Conservation (phyloP, 106 monocot genomes). For the Dendrobium catenatum region DNA sequence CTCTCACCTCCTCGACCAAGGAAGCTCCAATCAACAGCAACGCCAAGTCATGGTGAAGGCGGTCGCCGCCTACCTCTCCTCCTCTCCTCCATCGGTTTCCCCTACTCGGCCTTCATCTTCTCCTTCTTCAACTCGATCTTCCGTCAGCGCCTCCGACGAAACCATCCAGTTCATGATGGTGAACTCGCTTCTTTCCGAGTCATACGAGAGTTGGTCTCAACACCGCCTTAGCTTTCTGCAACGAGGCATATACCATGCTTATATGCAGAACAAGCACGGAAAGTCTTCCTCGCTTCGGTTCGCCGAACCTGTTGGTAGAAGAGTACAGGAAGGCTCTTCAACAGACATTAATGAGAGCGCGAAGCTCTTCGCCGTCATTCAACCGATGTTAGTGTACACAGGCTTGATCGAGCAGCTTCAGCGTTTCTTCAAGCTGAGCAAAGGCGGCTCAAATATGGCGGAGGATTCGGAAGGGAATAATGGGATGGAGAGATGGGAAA, state of each 20-base stretch:
- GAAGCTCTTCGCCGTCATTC: constrained; percentile 49
- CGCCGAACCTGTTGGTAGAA: constrained; percentile 10
- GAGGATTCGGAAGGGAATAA: not conserved
- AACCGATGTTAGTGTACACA: constrained; percentile 87
- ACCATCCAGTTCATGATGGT: constrained; percentile 99
- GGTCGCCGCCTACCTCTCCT: constrained; percentile 51
- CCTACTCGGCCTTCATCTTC: constrained; percentile 18
- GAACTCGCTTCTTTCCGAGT: constrained; percentile 80
- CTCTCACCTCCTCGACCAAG: constrained; percentile 71
- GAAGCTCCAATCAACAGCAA: constrained; percentile 46
- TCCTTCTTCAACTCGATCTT: constrained; percentile 16
- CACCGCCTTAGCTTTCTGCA: constrained; percentile 70
- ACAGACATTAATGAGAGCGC: constrained; percentile 22
- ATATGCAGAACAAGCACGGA: constrained; percentile 74
- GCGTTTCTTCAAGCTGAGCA: constrained; percentile 63
- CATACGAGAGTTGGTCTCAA: constrained; percentile 73
- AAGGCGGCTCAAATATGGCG: not conserved
- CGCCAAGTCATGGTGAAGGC: constrained; percentile 59
- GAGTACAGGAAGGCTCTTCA: constrained; percentile 20
- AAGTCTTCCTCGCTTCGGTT: constrained; percentile 34
- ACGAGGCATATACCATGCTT: constrained; percentile 80
- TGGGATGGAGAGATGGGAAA: constrained; percentile 67
- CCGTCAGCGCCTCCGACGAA: constrained; percentile 43
- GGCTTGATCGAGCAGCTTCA: constrained; percentile 94
- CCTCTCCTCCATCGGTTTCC: constrained; percentile 14